Evolutionary conservation across 305 asterid species (phyloP).

Genomic region (Fraxinus xanthoxyloides): DNA sequence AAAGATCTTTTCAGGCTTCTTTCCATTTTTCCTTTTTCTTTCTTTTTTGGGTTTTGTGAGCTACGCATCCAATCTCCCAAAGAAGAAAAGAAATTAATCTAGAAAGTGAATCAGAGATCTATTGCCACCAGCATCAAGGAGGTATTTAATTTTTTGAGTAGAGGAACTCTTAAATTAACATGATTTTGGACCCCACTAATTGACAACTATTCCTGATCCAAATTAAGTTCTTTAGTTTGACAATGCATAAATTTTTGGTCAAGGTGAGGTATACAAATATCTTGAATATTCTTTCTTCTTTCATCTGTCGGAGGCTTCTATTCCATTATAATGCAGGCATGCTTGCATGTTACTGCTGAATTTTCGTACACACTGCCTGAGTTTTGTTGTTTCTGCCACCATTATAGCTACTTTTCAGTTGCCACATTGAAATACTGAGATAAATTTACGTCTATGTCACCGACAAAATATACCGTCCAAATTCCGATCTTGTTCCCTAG

Average conservation of each 20-base stretch:
- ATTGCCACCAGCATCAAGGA: not conserved
- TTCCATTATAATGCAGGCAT: not conserved
- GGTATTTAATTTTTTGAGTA: not conserved
- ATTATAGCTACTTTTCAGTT: not conserved
- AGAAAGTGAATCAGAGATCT: conserved; percentile 14
- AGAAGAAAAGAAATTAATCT: conserved; percentile 4
- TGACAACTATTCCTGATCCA: not conserved
- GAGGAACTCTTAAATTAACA: not conserved
- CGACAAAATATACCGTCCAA: not conserved
- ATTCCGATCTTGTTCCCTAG: not conserved
- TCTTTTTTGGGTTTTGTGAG: not conserved
- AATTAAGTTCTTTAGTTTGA: conserved; percentile 6
- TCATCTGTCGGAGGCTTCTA: conserved; percentile 3
- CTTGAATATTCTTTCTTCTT: not conserved
- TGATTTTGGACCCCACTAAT: not conserved
- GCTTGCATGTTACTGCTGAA: not conserved
- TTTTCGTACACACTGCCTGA: not conserved
- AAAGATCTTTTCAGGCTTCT: conserved; percentile 12
- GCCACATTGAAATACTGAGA: not conserved
- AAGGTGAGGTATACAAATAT: not conserved
- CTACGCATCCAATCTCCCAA: not conserved
- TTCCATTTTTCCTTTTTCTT: conserved; percentile 1
- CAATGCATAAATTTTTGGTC: not conserved
- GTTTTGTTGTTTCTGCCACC: conserved; percentile 4
- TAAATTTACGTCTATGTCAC: not conserved